Evolutionary conservation across 371 early-diverging fungal genomes (phyloP).

Genomic region (Apophysomyces variabilis): DNA sequence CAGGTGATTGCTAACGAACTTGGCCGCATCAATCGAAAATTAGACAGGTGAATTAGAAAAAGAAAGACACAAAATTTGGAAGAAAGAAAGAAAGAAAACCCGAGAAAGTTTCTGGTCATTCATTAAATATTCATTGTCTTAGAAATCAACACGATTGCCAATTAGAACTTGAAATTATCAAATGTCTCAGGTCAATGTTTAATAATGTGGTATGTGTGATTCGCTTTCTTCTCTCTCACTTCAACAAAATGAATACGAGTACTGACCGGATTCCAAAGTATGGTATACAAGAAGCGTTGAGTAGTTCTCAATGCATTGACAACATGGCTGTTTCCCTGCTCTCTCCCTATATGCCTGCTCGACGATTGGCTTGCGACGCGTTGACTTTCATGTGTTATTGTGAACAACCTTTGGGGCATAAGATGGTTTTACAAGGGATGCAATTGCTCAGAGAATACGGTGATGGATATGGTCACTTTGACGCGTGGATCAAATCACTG

Average conservation of each 20-base stretch:
- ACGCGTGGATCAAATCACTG: constrained; percentile 74
- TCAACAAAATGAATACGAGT: neutral
- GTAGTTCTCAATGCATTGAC: constrained; percentile 59
- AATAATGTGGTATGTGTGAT: constrained; percentile 55
- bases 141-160: constrained; percentile 62
- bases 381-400: constrained; percentile 82
- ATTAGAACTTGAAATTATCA: constrained; percentile 75
- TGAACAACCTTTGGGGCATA: constrained; percentile 71
- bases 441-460: constrained; percentile 52
- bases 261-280: constrained; percentile 16
- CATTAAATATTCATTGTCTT: neutral
- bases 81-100: no score
- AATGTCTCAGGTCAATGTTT: constrained; percentile 70
- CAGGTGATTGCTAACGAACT: constrained; percentile 67
- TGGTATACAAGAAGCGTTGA: constrained; percentile 33
- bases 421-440: constrained; percentile 46
- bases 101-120: no score
- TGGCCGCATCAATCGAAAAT: constrained; percentile 52
- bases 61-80: neutral
- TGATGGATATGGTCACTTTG: constrained; percentile 62
- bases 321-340: constrained; percentile 74
- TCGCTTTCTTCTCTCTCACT: neutral
- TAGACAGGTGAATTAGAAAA: constrained; percentile 33
- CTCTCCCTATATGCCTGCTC: constrained; percentile 70
- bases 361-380: constrained; percentile 79